A percentile compares a stretch with the other conserved stretches of the same genome.
These are phyloP conservation scores for Lactarius trivialis DNA, from an alignment of 768 basidiomycete genomes.

Conservation along the genomic window DNA sequence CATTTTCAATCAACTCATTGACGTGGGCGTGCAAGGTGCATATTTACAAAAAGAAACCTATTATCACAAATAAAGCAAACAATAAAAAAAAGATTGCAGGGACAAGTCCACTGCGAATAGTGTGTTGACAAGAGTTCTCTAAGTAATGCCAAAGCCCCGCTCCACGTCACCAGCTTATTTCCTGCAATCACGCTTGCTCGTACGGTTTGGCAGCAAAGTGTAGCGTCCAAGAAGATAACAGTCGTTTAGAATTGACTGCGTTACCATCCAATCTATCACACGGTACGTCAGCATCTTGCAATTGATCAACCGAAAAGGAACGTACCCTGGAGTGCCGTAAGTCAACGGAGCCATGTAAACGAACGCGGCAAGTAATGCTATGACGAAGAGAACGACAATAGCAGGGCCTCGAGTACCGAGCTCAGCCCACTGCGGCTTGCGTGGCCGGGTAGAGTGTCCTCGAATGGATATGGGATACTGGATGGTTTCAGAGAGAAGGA, in stretches of 20 bases:
- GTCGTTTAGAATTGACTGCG: slow-evolving; percentile 73
- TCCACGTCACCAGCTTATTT: neutral
- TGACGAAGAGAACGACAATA: slow-evolving; percentile 48
- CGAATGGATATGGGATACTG: slow-evolving; percentile 82
- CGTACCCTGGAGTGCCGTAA: slow-evolving; percentile 94
- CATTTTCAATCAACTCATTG: neutral
- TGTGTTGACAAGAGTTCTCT: slow-evolving; percentile 1
- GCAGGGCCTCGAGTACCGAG: slow-evolving; percentile 72
- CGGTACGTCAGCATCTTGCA: slow-evolving; percentile 17
- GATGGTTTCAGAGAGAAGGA: slow-evolving; percentile 81
- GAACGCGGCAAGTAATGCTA: slow-evolving; percentile 59
- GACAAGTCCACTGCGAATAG: neutral
- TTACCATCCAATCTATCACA: slow-evolving; percentile 69
- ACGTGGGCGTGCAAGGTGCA: neutral
- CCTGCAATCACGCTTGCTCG: slow-evolving; percentile 14
- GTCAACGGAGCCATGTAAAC: slow-evolving; percentile 83
- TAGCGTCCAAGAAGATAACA: slow-evolving; percentile 88
- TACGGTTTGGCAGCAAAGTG: slow-evolving; percentile 79
- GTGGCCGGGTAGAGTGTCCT: slow-evolving; percentile 54
- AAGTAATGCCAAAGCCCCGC: neutral
- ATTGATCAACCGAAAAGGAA: slow-evolving; percentile 18
- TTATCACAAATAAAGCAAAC: slow-evolving; percentile 5
- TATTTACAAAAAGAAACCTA: neutral
- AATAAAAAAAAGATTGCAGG: neutral
- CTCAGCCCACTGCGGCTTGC: slow-evolving; percentile 51